phyloP scores from a whole-genome alignment of 2,329 filamentous ascomycete genomes.

The Pyrenophora teres region DNA sequence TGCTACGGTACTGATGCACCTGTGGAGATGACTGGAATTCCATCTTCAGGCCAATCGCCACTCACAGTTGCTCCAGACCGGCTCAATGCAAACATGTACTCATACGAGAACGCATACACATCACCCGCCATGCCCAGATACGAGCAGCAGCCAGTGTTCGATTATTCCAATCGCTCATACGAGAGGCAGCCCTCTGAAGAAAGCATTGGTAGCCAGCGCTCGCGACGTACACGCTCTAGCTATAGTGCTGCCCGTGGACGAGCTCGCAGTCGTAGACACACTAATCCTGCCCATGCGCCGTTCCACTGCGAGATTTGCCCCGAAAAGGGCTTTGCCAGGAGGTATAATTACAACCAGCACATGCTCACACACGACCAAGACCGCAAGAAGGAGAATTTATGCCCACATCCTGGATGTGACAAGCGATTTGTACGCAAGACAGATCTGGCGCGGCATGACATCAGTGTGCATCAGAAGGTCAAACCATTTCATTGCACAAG shows the following conservation, averaged over 20 bases:
- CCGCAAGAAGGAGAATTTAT: conserved; percentile 72
- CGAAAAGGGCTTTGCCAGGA: conserved; percentile 77
- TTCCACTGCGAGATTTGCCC: conserved; percentile 69
- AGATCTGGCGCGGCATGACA: conserved; percentile 67
- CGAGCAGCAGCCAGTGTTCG: conserved; percentile 19
- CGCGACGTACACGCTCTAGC: conserved; percentile 4
- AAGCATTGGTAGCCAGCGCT: conserved; percentile 19
- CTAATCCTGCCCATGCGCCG: conserved; percentile 51
- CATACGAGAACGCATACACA: conserved; percentile 33
- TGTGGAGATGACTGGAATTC: conserved; percentile 13
- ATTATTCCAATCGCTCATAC: conserved; percentile 17
- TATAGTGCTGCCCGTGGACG: conserved; percentile 3
- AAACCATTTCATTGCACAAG: conserved; percentile 72
- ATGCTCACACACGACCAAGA: conserved; percentile 81
- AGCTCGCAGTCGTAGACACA: conserved; percentile 22
- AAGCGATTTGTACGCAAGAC: conserved; percentile 83
- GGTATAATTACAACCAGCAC: conserved; percentile 86
- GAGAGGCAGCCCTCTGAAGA: conserved; percentile 18
- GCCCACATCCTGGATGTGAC: conserved; percentile 66
- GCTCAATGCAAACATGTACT: conserved; percentile 26
- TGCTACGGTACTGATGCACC: conserved; percentile 20
- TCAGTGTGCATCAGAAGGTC: conserved; percentile 72
- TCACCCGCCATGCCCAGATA: conserved; percentile 28
- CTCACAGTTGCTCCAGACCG: conserved; percentile 43
- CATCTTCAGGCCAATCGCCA: conserved; percentile 22